Evolutionary conservation across 768 basidiomycete species (phyloP).

Genomic region (Gymnopilus junonius): DNA sequence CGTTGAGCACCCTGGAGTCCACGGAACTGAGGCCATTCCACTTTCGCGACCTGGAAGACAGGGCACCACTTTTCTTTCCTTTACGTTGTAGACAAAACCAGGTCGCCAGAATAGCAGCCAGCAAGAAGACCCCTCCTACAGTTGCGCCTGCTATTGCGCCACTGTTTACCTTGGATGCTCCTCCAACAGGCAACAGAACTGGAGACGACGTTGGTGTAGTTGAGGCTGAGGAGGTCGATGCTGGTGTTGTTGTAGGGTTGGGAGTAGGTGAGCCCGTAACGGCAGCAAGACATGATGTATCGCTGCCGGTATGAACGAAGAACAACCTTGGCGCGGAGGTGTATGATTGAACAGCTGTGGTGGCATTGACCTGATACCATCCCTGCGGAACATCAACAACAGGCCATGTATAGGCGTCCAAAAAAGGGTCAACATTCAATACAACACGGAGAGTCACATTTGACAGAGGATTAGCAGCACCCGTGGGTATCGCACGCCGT

Average conservation of each 20-base stretch:
- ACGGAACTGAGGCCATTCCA: conserved; percentile 38
- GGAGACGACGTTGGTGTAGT: conserved; percentile 20
- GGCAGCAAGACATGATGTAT: conserved; percentile 37
- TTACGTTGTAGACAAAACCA: conserved; percentile 35
- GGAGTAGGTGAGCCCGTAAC: conserved; percentile 15
- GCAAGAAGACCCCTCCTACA: conserved; percentile 48
- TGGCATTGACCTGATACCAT: conserved; percentile 46
- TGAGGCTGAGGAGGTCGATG: conserved; percentile 21
- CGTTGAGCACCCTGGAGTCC: conserved; percentile 31
- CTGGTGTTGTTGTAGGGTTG: conserved; percentile 8
- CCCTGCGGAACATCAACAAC: conserved; percentile 52
- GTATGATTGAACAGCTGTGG: conserved; percentile 25
- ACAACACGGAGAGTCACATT: conserved; percentile 29
- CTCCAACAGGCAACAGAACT: conserved; percentile 24
- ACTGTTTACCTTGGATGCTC: conserved; percentile 33
- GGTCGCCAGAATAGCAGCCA: conserved; percentile 34
- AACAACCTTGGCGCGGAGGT: conserved; percentile 28
- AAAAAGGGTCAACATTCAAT: conserved; percentile 30
- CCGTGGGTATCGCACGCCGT: conserved; percentile 21
- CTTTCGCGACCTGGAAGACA: conserved; percentile 12
- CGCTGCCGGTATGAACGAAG: conserved; percentile 31
- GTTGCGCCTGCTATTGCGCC: conserved; percentile 57
- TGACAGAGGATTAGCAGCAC: conserved; percentile 10
- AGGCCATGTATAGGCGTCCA: conserved; percentile 42
- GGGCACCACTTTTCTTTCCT: conserved; percentile 5